Conservation (phyloP, 75 land plant genomes). For the Ceratopteris richardii region DNA sequence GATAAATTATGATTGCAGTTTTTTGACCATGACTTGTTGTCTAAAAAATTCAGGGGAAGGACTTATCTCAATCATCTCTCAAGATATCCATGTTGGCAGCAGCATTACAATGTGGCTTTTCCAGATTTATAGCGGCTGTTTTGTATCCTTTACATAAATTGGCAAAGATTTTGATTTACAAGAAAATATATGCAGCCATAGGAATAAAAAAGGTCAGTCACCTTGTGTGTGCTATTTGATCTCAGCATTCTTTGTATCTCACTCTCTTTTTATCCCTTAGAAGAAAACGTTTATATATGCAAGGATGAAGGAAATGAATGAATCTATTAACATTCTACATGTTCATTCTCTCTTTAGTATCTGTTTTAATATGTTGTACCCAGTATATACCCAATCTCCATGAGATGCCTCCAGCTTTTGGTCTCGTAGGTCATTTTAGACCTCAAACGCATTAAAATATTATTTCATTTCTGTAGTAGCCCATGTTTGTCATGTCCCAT, state of each 20-base stretch:
- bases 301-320: too few relatives aligned
- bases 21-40: background rate
- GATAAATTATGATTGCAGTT: background rate
- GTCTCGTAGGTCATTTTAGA: too few relatives aligned
- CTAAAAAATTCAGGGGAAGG: slow-evolving; percentile 40
- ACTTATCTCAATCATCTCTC: slow-evolving; percentile 16
- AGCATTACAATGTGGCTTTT: slow-evolving; percentile 43
- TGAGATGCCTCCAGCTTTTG: too few relatives aligned
- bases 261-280: too few relatives aligned
- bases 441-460: too few relatives aligned
- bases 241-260: background rate
- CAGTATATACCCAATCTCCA: too few relatives aligned
- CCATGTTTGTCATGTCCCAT: too few relatives aligned
- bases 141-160: slow-evolving; percentile 69
- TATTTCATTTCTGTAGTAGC: too few relatives aligned
- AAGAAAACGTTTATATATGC: too few relatives aligned
- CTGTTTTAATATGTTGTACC: too few relatives aligned
- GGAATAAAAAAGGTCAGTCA: slow-evolving; percentile 69
- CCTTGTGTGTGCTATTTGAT: background rate
- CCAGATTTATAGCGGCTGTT: slow-evolving; percentile 37
- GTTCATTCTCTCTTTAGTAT: too few relatives aligned
- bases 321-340: too few relatives aligned
- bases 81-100: slow-evolving; percentile 18
- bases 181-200: slow-evolving; percentile 66
- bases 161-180: slow-evolving; percentile 56